Conservation (phyloP, 116 monocot species). For the Iris pallida region DNA sequence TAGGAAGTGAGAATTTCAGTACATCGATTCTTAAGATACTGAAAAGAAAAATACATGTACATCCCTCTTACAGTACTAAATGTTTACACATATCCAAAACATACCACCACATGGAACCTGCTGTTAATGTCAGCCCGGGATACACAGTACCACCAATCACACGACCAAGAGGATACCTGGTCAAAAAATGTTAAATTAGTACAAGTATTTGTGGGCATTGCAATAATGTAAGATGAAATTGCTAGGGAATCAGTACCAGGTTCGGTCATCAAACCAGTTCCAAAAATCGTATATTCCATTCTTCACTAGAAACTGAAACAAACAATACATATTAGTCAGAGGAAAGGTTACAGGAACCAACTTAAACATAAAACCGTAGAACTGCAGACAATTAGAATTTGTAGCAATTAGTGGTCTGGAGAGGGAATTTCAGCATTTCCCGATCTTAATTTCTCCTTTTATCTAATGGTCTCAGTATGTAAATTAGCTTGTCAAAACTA, state of each 20-base stretch:
- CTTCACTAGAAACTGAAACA: slow-evolving; percentile 83
- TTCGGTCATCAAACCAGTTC: slow-evolving; percentile 99
- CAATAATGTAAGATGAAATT: too few species aligned
- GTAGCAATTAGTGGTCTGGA: too few species aligned
- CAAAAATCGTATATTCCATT: slow-evolving; percentile 98
- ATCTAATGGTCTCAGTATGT: too few species aligned
- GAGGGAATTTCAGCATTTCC: too few species aligned
- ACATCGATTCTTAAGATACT: background rate
- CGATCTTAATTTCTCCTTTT: too few species aligned
- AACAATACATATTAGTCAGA: background rate
- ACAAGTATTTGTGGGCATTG: too few species aligned
- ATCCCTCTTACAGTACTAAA: background rate
- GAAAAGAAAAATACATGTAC: too few species aligned
- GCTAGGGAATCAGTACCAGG: slow-evolving; percentile 47
- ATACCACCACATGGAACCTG: slow-evolving; percentile 93
- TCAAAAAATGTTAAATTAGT: slow-evolving; percentile 4
- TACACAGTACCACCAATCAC: slow-evolving; percentile 99
- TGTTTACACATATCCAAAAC: slow-evolving; percentile 9
- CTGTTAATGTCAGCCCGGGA: slow-evolving; percentile 90
- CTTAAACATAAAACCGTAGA: too few species aligned
- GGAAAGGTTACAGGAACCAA: too few species aligned
- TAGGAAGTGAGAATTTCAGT: background rate
- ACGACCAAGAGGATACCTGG: slow-evolving; percentile 98
- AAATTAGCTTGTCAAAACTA: too few species aligned
- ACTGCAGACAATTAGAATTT: too few species aligned